Evolutionary conservation across 768 basidiomycete species (phyloP).

Genomic region (Holtermanniella nyarrowii): DNA sequence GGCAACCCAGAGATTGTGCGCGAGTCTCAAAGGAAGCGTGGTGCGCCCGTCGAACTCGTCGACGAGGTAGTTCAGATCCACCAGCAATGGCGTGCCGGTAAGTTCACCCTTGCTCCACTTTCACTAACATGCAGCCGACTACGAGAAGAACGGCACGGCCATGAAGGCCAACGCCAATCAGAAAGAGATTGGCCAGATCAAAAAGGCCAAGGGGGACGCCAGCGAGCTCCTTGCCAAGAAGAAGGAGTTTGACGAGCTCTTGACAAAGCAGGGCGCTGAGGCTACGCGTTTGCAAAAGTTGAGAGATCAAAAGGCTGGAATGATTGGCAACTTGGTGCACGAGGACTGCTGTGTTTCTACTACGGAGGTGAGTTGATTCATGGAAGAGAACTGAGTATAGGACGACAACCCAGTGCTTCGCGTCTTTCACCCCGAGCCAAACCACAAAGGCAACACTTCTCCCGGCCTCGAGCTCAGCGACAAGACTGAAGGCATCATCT

Average conservation of each 20-base stretch:
- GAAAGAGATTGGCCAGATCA: conserved; percentile 88
- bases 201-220: conserved; percentile 89
- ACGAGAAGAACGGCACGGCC: conserved; percentile 62
- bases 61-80: conserved; percentile 92
- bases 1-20: conserved; percentile 83
- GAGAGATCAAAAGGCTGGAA: conserved; percentile 54
- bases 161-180: conserved; percentile 83
- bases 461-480: conserved; percentile 46
- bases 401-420: conserved; percentile 78
- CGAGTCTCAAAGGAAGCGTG: conserved; percentile 85
- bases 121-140: conserved; percentile 56
- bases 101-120: conserved; percentile 36
- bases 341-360: conserved; percentile 70
- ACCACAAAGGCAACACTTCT: conserved; percentile 48
- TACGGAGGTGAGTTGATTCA: conserved; percentile 63
- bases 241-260: conserved; percentile 70
- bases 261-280: conserved; percentile 64
- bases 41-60: conserved; percentile 78
- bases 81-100: conserved; percentile 85
- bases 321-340: conserved; percentile 87
- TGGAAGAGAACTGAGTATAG: conserved; percentile 42
- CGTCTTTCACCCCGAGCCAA: conserved; percentile 74
- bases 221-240: conserved; percentile 78
- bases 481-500: conserved; percentile 61
- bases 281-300: conserved; percentile 59